Base-by-base conservation (phyloP, 116 monocot species). In the Zostera marina region DNA sequence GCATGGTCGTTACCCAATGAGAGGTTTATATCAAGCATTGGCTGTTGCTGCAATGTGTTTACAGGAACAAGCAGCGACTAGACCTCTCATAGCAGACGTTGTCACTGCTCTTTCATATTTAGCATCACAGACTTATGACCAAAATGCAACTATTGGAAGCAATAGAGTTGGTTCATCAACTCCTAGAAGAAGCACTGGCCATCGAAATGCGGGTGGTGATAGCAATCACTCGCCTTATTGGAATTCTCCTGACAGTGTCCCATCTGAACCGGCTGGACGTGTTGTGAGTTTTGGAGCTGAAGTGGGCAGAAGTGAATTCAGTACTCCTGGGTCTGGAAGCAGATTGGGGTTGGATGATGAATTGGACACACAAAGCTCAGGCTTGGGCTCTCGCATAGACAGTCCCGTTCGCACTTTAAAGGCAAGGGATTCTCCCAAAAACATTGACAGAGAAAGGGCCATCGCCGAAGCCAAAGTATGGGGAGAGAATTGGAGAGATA, bases 41-140 rank as follows among this genome's bases (percentile, higher is more conserved):
- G 87, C 87, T 11, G 79, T 88, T 42, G 87, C 87, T 7, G 87
- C 87, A 46, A 88, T 88, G 87, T 88, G 87, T 55, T 61, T 88
- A 62, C 87, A 88, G 68, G 87, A 88, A 69, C 82, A 88, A 67
- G 87, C 87, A 25, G 61, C 87, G n/a, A 82, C 82, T 23, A 55
- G 87, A 5, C 87, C 87, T 67, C 82, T 79, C 7, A 82, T 87
- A 17, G 87, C 79, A 0, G 87, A 87, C 49, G 82, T 87, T 23
- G 87, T 87, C 20, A 82, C 87, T 22, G 87, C 87, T 9, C 79
- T 87, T 15, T 67, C 79, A 3, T 87, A 87, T 56, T 60, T 87
- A 26, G 79, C 87, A 40, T 79, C 87, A 19, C 87, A 87, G 68
- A 72, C 54, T 3, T 87, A 79, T 47, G 87, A 87, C 63, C 79